Percentiles rank a stretch among this genome's conserved stretches.
These are phyloP conservation scores for Polytrichum commune DNA, from an alignment of 225 moss, liverwort and hornwort species.

Conservation along the genomic window DNA sequence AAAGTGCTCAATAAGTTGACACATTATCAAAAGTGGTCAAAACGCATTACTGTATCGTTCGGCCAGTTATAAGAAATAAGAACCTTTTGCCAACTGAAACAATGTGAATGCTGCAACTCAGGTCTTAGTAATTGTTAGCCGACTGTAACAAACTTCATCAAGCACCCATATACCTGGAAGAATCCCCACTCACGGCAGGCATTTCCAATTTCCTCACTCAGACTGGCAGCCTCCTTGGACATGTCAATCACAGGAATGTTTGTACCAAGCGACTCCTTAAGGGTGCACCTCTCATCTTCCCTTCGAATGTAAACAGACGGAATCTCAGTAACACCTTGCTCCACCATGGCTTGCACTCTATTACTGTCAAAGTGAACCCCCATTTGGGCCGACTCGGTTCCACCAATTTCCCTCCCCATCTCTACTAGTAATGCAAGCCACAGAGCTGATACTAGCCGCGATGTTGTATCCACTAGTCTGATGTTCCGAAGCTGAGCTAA, in stretches of 20 bases:
- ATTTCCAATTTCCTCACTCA: background rate
- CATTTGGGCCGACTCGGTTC: too few relatives aligned
- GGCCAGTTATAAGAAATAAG: too few relatives aligned
- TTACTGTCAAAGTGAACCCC: too few relatives aligned
- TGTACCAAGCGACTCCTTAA: background rate
- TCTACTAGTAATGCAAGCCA: too few relatives aligned
- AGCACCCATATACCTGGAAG: background rate
- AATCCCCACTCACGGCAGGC: slow-evolving; percentile 1
- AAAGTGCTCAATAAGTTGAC: too few relatives aligned
- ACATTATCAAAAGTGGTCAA: too few relatives aligned
- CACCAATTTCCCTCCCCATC: too few relatives aligned
- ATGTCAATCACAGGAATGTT: slow-evolving; percentile 1
- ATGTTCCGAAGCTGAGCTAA: too few relatives aligned
- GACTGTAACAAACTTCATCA: background rate
- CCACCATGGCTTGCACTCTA: background rate
- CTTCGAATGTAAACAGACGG: background rate
- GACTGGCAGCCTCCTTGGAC: background rate
- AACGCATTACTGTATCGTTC: too few relatives aligned
- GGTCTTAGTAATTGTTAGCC: background rate
- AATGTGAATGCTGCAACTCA: background rate
- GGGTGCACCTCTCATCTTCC: background rate
- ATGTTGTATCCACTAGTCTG: too few relatives aligned
- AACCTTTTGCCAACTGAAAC: background rate
- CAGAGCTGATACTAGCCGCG: too few relatives aligned
- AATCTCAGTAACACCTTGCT: background rate